phyloP scores from a whole-genome alignment of 441 rosid genomes.

The Melianthus villosus region DNA sequence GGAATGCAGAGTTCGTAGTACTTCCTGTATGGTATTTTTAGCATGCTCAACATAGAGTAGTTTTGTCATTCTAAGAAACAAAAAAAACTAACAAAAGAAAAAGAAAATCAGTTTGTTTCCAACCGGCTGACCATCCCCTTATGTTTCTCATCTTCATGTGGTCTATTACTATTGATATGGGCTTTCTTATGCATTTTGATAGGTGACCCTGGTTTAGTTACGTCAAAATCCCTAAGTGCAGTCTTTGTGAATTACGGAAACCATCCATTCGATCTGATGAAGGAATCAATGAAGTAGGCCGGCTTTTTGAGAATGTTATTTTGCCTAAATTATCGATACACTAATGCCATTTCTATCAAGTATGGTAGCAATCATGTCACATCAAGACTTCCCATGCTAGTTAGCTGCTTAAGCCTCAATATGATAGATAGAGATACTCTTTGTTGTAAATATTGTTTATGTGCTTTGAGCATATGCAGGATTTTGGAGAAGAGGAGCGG shows the following conservation, averaged over 20 bases:
- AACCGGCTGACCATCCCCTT: neutral
- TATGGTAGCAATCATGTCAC: neutral
- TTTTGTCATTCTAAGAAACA: neutral
- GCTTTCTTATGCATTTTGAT: slow-evolving; percentile 9
- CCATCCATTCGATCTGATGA: slow-evolving; percentile 36
- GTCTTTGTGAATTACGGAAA: slow-evolving; percentile 33
- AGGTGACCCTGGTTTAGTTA: slow-evolving; percentile 31
- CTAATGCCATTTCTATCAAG: too few species aligned
- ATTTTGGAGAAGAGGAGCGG: slow-evolving; percentile 26
- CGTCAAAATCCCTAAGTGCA: slow-evolving; percentile 26
- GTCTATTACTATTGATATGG: slow-evolving; percentile 11
- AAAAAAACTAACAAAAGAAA: neutral
- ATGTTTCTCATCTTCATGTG: neutral
- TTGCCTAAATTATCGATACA: neutral
- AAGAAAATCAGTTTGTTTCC: neutral
- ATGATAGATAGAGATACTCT: neutral
- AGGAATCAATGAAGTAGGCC: slow-evolving; percentile 41
- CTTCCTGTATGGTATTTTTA: too few species aligned
- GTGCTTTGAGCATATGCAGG: slow-evolving; percentile 15
- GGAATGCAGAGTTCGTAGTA: too few species aligned
- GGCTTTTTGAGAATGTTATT: slow-evolving; percentile 12
- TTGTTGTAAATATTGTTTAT: neutral
- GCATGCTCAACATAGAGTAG: too few species aligned
- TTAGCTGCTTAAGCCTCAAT: neutral
- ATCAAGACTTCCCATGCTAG: neutral